These are phyloP conservation scores for Suillus variegatus DNA, from an alignment of 768 basidiomycete genomes.

Conservation along the genomic window DNA sequence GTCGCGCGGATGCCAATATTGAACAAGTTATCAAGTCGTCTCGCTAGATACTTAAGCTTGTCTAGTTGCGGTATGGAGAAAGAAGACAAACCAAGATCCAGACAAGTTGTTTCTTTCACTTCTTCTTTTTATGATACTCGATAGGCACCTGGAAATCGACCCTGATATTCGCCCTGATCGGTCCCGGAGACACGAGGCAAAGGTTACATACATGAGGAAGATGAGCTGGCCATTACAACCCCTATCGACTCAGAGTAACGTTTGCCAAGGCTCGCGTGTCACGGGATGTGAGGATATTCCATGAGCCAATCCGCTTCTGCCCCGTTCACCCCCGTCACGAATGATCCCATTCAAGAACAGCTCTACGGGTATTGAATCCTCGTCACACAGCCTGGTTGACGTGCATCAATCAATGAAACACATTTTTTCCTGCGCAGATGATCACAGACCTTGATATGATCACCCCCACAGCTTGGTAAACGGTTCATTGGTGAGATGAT, in stretches of 20 bases:
- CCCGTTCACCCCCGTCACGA: too few species aligned
- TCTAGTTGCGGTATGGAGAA: not conserved
- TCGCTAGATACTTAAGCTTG: not conserved
- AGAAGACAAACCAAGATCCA: not conserved
- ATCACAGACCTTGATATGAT: not conserved
- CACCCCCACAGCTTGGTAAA: not conserved
- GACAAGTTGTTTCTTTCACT: not conserved
- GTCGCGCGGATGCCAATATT: too few species aligned
- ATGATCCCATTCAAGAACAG: too few species aligned
- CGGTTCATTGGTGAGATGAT: not conserved
- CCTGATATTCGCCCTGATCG: not conserved
- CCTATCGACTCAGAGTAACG: not conserved
- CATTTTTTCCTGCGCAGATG: not conserved
- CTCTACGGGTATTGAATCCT: not conserved
- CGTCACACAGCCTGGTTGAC: not conserved
- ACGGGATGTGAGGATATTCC: too few species aligned
- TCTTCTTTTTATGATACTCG: not conserved
- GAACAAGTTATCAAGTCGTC: not conserved
- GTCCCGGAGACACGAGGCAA: not conserved
- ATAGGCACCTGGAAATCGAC: not conserved
- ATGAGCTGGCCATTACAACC: not conserved
- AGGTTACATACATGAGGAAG: not conserved
- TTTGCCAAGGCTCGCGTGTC: not conserved
- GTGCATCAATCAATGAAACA: not conserved
- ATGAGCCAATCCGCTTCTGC: not conserved